Evolutionary conservation across 176 grass and related monocot species (phyloP).

Genomic region (Aegilops sharonensis): DNA sequence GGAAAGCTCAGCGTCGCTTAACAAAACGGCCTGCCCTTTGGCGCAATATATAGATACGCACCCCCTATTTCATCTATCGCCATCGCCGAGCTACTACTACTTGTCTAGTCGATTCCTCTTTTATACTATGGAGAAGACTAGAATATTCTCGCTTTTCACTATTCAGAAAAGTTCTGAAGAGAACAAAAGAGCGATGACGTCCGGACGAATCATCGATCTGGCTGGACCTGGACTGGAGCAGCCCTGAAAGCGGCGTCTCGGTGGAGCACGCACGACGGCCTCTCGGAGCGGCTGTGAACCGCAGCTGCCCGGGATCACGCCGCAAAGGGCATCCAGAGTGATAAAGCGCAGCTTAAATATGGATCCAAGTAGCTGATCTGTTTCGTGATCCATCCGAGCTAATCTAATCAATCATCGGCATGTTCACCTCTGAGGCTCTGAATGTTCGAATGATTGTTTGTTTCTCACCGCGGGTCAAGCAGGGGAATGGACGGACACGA

Average conservation of each 20-base stretch:
- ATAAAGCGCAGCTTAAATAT: slow-evolving; percentile 25
- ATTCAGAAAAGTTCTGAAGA: no score
- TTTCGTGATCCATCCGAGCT: background rate
- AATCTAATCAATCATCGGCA: background rate
- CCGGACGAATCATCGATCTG: background rate
- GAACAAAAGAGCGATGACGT: background rate
- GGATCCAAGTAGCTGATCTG: background rate
- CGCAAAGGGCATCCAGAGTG: slow-evolving; percentile 20
- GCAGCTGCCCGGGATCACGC: background rate
- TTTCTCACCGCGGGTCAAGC: background rate
- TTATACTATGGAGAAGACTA: background rate
- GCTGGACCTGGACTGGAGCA: background rate
- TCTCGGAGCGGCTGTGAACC: slow-evolving; percentile 23
- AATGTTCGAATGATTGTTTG: background rate
- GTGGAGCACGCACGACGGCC: background rate
- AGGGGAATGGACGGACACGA: background rate
- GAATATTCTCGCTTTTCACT: slow-evolving; percentile 24
- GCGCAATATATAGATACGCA: background rate
- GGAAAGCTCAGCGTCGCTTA: slow-evolving; percentile 27
- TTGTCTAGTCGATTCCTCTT: background rate
- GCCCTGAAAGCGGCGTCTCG: slow-evolving; percentile 30
- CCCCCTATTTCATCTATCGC: background rate
- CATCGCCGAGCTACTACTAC: background rate
- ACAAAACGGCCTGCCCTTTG: slow-evolving; percentile 7
- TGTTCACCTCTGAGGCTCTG: background rate